phyloP scores from a whole-genome alignment of 352 stramenopile species.

The Thalassiosira livingstoniorum region DNA sequence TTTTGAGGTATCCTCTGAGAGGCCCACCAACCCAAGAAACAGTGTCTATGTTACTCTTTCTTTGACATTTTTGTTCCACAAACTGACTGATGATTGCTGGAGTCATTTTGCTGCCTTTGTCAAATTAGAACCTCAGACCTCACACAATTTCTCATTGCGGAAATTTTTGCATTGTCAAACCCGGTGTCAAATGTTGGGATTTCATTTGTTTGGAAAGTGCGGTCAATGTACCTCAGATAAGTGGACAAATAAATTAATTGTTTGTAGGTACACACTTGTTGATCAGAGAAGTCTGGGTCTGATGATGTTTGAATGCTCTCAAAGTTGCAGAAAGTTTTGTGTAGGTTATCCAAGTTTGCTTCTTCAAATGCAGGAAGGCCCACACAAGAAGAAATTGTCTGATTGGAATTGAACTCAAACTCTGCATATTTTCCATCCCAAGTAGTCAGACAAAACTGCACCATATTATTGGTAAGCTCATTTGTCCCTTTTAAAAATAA shows the following conservation, averaged over 20 bases:
- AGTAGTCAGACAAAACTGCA: background rate
- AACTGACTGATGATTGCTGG: too few relatives aligned
- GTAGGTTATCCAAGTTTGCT: background rate
- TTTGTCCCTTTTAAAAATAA: background rate
- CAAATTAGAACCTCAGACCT: too few relatives aligned
- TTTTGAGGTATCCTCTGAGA: background rate
- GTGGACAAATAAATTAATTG: too few relatives aligned
- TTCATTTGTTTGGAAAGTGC: background rate
- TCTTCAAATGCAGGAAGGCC: background rate
- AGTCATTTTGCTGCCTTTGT: too few relatives aligned
- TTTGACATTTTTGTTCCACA: background rate
- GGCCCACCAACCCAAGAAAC: slow-evolving; percentile 10
- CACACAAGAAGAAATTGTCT: background rate
- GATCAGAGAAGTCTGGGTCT: background rate
- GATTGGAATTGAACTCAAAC: background rate
- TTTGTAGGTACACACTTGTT: too few relatives aligned
- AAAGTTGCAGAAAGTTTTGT: background rate
- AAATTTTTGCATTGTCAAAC: background rate
- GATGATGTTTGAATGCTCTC: background rate
- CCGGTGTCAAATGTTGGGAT: background rate
- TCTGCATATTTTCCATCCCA: background rate
- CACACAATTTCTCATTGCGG: background rate
- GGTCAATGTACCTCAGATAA: too few relatives aligned
- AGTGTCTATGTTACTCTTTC: background rate
- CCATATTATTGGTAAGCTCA: background rate